A percentile compares a stretch with the other conserved stretches of the same genome.
These are phyloP conservation scores for Penicillium decumbens DNA, from an alignment of 2,329 filamentous ascomycete species.

Conservation along the genomic window DNA sequence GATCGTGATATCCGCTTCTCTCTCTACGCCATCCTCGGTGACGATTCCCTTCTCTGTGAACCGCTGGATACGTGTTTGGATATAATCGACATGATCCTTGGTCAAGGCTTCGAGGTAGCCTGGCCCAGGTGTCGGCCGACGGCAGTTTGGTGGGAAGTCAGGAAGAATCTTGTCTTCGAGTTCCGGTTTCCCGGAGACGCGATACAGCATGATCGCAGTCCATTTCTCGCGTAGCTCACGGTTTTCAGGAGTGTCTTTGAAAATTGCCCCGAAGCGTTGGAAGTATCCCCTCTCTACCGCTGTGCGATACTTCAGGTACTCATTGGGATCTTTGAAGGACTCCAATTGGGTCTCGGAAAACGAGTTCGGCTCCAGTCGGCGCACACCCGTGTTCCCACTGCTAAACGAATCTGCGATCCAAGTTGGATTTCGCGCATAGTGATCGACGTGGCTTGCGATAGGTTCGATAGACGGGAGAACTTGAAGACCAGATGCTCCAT, in stretches of 20 bases:
- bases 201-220: slow-evolving; percentile 51
- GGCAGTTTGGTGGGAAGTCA: slow-evolving; percentile 60
- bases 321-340: slow-evolving; percentile 56
- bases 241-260: slow-evolving; percentile 53
- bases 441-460: slow-evolving; percentile 50
- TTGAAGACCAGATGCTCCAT: slow-evolving; percentile 59
- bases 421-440: slow-evolving; percentile 61
- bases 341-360: slow-evolving; percentile 53
- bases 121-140: slow-evolving; percentile 61
- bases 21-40: slow-evolving; percentile 53
- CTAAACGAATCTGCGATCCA: slow-evolving; percentile 65
- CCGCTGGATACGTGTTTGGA: slow-evolving; percentile 53
- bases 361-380: slow-evolving; percentile 54
- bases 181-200: slow-evolving; percentile 53
- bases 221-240: slow-evolving; percentile 47
- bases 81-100: slow-evolving; percentile 59
- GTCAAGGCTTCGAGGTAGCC: slow-evolving; percentile 63
- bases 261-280: slow-evolving; percentile 52
- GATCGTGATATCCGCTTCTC: slow-evolving; percentile 61
- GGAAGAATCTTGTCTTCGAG: slow-evolving; percentile 56
- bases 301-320: slow-evolving; percentile 59
- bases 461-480: slow-evolving; percentile 41
- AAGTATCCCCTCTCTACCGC: slow-evolving; percentile 59
- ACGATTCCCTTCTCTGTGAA: slow-evolving; percentile 59
- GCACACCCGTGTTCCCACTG: slow-evolving; percentile 44